Base-by-base conservation (phyloP, 2,329 filamentous ascomycete species). In the Trichophyton simii region DNA sequence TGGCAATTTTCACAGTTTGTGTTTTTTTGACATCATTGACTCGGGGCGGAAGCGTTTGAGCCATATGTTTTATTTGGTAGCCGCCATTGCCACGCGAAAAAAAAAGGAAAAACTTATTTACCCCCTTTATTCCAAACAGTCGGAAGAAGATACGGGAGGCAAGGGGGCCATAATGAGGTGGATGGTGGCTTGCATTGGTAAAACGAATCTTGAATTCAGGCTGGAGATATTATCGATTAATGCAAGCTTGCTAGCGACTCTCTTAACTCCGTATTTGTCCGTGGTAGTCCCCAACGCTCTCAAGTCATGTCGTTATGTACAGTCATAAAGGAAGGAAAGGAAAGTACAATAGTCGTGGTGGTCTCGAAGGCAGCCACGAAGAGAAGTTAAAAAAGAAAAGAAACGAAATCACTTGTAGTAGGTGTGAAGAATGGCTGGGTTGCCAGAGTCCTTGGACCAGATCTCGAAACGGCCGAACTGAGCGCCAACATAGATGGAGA, bases 401-500 rank as follows among this genome's bases (percentile, higher is more conserved):
- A 9, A 36, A 42, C n/a, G 25, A 18, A 25, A 58, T 58, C 57
- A 58, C 36, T 42, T 46, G 41, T 58, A 44, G 25, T 58, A 42
- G 18, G 25, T 46, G 25, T 58, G 57, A 20, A 58, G 57, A 25
- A 58, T 58, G 31, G 57, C 36, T 42, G 57, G 57, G 57, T 58
- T 58, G 15, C 57, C 57, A 13, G 57, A 60, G 52, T 60, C 58
- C 31, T 60, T 60, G 31, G 58, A 60, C 58, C 58, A 60, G 31
- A 60, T 60, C 44, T 60, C 58, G 36, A 60, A 18, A n/a, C 25
- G 31, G 18, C 58, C 58, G n/a, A 46, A 34, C 31, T 48, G 31
- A 4, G 46, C 22, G 8, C 36, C 38, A 25, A 60, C 25, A 11
- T 36, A 46, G 44, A 60, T 60, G 18, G 58, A 48, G 18, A 60